A percentile compares a stretch with the other conserved stretches of the same genome.
phyloP scores from a whole-genome alignment of 2,329 filamentous ascomycete genomes.

The Hypoxylon sp. region DNA sequence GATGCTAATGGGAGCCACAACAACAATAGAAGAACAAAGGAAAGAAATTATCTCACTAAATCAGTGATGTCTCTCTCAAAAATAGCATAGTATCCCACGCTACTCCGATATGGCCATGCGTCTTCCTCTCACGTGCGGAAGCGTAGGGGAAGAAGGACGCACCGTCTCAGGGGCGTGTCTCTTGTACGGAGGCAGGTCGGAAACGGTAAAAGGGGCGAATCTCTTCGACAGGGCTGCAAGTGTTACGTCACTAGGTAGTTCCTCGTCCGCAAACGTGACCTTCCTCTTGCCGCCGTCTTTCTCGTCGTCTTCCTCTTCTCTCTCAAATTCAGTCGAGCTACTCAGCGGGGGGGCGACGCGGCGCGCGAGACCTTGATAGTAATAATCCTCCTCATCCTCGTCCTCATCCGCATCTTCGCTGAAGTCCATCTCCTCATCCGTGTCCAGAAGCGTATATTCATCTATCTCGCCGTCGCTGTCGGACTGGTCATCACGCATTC shows the following conservation, averaged over 20 bases:
- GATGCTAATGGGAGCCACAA: not conserved
- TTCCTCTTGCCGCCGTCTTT: not conserved
- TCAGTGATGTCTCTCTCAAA: not conserved
- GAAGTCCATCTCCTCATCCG: too few relatives aligned
- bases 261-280: not conserved
- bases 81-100: not conserved
- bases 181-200: not conserved
- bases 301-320: not conserved
- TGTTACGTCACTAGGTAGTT: not conserved
- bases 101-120: not conserved
- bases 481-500: too few relatives aligned
- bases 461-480: too few relatives aligned
- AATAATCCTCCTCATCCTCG: too few relatives aligned
- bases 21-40: not conserved
- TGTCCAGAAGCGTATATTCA: too few relatives aligned
- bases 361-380: too few relatives aligned
- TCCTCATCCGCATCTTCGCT: too few relatives aligned
- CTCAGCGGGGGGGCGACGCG: not conserved
- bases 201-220: not conserved
- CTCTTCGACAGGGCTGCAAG: not conserved
- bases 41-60: not conserved
- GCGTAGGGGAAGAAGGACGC: not conserved
- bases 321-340: not conserved
- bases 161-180: too few relatives aligned
- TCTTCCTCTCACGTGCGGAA: not conserved